phyloP scores from a whole-genome alignment of 805 yeast species.

The Candida jianshihensis region DNA sequence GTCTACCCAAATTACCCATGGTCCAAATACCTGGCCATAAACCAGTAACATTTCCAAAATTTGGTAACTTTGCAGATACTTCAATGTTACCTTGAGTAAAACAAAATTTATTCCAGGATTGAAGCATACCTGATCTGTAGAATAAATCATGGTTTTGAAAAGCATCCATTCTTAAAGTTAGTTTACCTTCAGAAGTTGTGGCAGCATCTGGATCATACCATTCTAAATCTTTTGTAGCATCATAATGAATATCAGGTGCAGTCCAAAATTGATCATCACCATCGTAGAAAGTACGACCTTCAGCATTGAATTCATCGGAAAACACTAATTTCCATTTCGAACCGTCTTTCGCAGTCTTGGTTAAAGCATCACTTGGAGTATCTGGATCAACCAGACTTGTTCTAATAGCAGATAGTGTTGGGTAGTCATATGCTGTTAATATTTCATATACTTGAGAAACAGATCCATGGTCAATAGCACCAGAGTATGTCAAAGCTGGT shows the following conservation, averaged over 20 bases:
- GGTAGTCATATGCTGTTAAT: constrained; percentile 43
- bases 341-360: constrained; percentile 53
- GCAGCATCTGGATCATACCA: constrained; percentile 95
- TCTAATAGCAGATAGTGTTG: constrained; percentile 45
- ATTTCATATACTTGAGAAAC: constrained; percentile 26
- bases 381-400: constrained; percentile 53
- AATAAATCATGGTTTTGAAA: constrained; percentile 67
- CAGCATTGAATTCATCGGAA: constrained; percentile 85
- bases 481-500: constrained; percentile 82
- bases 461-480: constrained; percentile 35
- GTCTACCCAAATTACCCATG: constrained; percentile 87
- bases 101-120: constrained; percentile 88
- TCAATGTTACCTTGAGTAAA: constrained; percentile 80
- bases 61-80: constrained; percentile 72
- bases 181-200: constrained; percentile 67
- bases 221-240: constrained; percentile 83
- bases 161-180: constrained; percentile 71
- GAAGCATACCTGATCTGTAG: constrained; percentile 89
- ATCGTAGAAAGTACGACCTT: constrained; percentile 83
- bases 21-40: constrained; percentile 98
- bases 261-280: constrained; percentile 92
- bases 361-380: constrained; percentile 44
- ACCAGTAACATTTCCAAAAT: constrained; percentile 71
- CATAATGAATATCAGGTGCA: constrained; percentile 78
- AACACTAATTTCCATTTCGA: constrained; percentile 70